Percentiles rank a stretch among this genome's conserved stretches.
Conservation (phyloP, 371 early-diverging fungal genomes). For the Thermomucor indicae-seudaticae region DNA sequence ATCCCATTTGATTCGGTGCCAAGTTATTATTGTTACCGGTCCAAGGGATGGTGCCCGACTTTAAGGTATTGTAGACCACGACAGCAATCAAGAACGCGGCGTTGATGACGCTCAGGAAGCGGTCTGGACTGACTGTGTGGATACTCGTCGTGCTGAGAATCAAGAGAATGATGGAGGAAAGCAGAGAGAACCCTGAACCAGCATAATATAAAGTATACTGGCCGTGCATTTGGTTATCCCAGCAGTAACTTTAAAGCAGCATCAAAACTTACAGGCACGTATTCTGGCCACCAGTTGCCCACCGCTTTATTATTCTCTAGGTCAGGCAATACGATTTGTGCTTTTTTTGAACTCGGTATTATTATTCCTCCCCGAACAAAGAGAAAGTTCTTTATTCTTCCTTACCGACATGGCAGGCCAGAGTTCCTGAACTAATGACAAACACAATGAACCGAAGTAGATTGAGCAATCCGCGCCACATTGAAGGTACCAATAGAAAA, state of each 20-base stretch:
- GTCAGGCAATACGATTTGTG: slow-evolving; percentile 18
- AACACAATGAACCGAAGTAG: slow-evolving; percentile 6
- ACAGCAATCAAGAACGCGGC: slow-evolving; percentile 19
- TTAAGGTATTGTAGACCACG: slow-evolving; percentile 20
- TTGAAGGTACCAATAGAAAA: slow-evolving; percentile 2
- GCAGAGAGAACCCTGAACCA: slow-evolving; percentile 24
- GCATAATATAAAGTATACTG: slow-evolving; percentile 37
- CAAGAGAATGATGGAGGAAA: slow-evolving; percentile 18
- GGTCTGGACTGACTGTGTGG: slow-evolving; percentile 17
- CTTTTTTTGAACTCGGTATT: slow-evolving; percentile 5
- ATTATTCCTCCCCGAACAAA: no score
- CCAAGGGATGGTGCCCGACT: slow-evolving; percentile 25
- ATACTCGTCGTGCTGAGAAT: slow-evolving; percentile 6
- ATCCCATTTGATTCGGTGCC: slow-evolving; percentile 12
- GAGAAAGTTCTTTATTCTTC: background rate
- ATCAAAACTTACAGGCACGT: slow-evolving; percentile 15
- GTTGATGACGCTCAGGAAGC: slow-evolving; percentile 18
- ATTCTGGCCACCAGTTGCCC: slow-evolving; percentile 20
- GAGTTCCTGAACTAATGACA: slow-evolving; percentile 5
- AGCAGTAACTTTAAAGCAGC: background rate
- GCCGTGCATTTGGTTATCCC: background rate
- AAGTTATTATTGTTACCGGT: slow-evolving; percentile 11
- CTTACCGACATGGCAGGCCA: slow-evolving; percentile 15
- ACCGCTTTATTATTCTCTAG: background rate
- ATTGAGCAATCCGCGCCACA: background rate